Percentiles rank a stretch among this genome's conserved stretches.
phyloP scores from a whole-genome alignment of 2,329 filamentous ascomycete species.

The Hymenoscyphus fraxineus region DNA sequence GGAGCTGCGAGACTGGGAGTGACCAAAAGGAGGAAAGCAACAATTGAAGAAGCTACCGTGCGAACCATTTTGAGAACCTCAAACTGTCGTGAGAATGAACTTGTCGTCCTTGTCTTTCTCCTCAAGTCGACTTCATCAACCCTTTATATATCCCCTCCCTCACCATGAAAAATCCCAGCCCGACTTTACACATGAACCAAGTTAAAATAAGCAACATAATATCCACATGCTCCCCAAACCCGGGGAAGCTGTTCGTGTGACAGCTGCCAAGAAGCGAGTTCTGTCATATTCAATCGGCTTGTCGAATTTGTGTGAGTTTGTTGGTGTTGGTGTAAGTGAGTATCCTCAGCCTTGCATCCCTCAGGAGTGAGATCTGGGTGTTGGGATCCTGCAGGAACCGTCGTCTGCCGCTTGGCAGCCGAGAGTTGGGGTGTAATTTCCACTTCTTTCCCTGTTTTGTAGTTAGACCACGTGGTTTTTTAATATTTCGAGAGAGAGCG shows the following conservation, averaged over 20 bases:
- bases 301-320: not conserved
- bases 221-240: not conserved
- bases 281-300: not conserved
- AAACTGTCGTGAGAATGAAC: not conserved
- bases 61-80: not conserved
- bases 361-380: not conserved
- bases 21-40: not conserved
- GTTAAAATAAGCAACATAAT: not conserved
- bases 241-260: not conserved
- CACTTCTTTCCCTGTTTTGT: not conserved
- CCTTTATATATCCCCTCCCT: not conserved
- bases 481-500: not conserved
- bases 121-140: not conserved
- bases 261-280: not conserved
- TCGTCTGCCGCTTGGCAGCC: not conserved
- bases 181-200: not conserved
- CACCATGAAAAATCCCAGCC: not conserved
- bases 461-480: not conserved
- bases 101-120: not conserved
- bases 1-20: constrained; percentile 1
- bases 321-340: not conserved
- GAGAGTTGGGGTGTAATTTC: not conserved
- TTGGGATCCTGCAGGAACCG: constrained; percentile 4
- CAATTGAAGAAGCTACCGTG: not conserved
- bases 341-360: constrained; percentile 10